Conservation (phyloP, 2,329 filamentous ascomycete genomes). For the Paracoccidioides lutzii region DNA sequence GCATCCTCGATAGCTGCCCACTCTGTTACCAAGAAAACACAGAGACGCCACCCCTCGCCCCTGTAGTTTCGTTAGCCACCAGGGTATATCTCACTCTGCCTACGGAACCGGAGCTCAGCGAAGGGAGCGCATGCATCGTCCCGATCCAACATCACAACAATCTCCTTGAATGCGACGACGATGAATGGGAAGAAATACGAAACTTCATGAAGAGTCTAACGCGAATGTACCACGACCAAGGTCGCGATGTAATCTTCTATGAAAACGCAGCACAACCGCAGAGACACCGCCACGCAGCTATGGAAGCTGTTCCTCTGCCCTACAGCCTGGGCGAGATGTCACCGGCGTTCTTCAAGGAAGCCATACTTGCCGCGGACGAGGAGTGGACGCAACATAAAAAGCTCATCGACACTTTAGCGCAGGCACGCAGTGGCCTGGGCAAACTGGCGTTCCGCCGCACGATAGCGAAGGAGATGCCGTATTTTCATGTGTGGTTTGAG, state of each 20-base stretch:
- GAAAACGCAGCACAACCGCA: constrained; percentile 82
- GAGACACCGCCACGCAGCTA: constrained; percentile 67
- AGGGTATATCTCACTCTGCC: constrained; percentile 78
- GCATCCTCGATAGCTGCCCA: constrained; percentile 72
- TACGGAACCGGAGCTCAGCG: constrained; percentile 74
- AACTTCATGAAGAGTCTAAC: constrained; percentile 98
- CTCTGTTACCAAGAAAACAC: constrained; percentile 87
- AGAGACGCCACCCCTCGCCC: constrained; percentile 63
- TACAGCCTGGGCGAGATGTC: constrained; percentile 84
- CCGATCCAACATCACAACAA: constrained; percentile 79
- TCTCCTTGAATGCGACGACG: constrained; percentile 93
- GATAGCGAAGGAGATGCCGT: constrained; percentile 91
- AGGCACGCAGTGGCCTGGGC: constrained; percentile 52
- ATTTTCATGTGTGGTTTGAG: constrained; percentile 94
- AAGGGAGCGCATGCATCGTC: constrained; percentile 75
- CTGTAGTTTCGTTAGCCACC: constrained; percentile 73
- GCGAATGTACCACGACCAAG: constrained; percentile 86
- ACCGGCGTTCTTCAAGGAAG: constrained; percentile 90
- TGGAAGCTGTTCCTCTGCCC: constrained; percentile 77
- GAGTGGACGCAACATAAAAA: constrained; percentile 96
- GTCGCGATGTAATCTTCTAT: constrained; percentile 89
- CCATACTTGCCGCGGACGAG: constrained; percentile 73
- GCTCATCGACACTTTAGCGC: constrained; percentile 67
- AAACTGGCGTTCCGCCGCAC: constrained; percentile 68
- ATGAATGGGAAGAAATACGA: constrained; percentile 97